phyloP scores from a whole-genome alignment of 2,329 filamentous ascomycete species.

The Botrytis deweyae region DNA sequence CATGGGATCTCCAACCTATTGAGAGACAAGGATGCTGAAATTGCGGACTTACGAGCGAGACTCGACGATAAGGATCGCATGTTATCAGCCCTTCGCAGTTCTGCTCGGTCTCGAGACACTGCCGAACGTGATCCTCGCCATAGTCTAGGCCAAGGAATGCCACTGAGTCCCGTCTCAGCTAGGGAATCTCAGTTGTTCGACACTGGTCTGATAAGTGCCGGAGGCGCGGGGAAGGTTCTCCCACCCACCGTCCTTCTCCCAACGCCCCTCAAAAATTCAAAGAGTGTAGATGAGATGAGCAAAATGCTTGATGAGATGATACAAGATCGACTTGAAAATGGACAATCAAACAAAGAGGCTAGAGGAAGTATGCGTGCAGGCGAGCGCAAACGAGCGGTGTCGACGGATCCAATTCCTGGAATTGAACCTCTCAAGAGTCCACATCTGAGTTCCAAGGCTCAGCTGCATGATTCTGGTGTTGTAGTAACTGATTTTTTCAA shows the following conservation, averaged over 20 bases:
- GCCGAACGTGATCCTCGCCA: conserved; percentile 56
- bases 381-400: conserved; percentile 40
- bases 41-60: conserved; percentile 82
- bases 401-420: conserved; percentile 9
- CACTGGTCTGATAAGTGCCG: conserved; percentile 10
- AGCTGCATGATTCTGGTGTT: conserved; percentile 18
- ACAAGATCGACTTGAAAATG: conserved; percentile 77
- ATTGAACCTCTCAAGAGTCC: conserved; percentile 19
- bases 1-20: conserved; percentile 70
- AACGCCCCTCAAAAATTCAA: conserved; percentile 41
- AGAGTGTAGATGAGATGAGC: conserved; percentile 88
- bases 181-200: conserved; percentile 35
- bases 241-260: conserved; percentile 30
- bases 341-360: conserved; percentile 64
- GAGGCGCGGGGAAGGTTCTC: conserved; percentile 25
- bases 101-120: conserved; percentile 79
- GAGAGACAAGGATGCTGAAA: conserved; percentile 89
- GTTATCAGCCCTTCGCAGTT: conserved; percentile 80
- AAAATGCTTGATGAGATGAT: conserved; percentile 96
- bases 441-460: not conserved
- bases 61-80: conserved; percentile 95
- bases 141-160: conserved; percentile 30
- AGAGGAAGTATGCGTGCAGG: conserved; percentile 64
- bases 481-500: conserved; percentile 15
- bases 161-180: conserved; percentile 37